Percentiles rank a stretch among this genome's conserved stretches.
phyloP scores from a whole-genome alignment of 1,284 basidiomycete species.

The Bjerkandera adusta region DNA sequence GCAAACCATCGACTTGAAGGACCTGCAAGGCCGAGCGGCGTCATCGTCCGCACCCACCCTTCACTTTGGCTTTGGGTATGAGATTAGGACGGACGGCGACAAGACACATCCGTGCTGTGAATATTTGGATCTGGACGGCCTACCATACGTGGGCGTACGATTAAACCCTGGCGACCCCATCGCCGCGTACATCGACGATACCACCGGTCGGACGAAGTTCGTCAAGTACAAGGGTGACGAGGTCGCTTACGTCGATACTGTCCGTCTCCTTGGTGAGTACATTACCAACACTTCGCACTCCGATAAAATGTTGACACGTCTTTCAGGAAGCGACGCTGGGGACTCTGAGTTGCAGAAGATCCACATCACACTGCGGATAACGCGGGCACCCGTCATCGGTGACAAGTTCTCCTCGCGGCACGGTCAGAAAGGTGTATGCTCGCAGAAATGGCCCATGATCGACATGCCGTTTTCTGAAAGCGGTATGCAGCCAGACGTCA shows the following conservation, averaged over 20 bases:
- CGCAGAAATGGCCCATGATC: conserved; percentile 96
- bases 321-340: conserved; percentile 77
- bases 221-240: conserved; percentile 99
- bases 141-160: conserved; percentile 77
- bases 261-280: conserved; percentile 81
- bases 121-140: conserved; percentile 81
- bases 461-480: conserved; percentile 99
- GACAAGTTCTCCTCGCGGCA: conserved; percentile 99
- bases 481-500: conserved; percentile 98
- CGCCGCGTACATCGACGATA: conserved; percentile 89
- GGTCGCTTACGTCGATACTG: conserved; percentile 86
- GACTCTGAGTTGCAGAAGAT: conserved; percentile 91
- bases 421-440: conserved; percentile 99
- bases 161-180: conserved; percentile 78
- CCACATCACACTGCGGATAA: conserved; percentile 91
- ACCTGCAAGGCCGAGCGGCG: conserved; percentile 66
- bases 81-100: conserved; percentile 63
- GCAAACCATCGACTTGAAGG: conserved; percentile 88
- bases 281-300: conserved; percentile 7
- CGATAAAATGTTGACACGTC: neutral
- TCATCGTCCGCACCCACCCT: conserved; percentile 53
- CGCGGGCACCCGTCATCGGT: conserved; percentile 95
- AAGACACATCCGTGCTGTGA: conserved; percentile 54
- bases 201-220: conserved; percentile 79
- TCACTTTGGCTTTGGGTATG: conserved; percentile 87